These are phyloP conservation scores for Annulohypoxylon moriforme DNA, from an alignment of 495 filamentous ascomycete species.

Conservation along the genomic window DNA sequence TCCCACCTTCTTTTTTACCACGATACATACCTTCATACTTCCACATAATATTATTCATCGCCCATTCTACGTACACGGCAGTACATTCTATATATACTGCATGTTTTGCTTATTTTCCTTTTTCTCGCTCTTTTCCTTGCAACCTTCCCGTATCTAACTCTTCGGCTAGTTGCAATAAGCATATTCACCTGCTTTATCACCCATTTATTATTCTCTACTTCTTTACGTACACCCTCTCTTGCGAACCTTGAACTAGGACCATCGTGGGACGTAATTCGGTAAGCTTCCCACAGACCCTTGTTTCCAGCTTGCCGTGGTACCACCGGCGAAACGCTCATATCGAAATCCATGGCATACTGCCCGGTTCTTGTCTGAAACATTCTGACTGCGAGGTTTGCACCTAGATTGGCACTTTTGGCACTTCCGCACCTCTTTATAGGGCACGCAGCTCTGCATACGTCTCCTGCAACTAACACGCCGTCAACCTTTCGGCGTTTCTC, in stretches of 20 bases:
- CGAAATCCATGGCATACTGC: constrained; percentile 33
- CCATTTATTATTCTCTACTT: not conserved
- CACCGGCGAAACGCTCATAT: constrained; percentile 47
- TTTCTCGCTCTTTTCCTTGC: constrained; percentile 16
- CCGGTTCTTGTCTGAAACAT: constrained; percentile 41
- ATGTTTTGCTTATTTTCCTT: constrained; percentile 18
- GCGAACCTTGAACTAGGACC: constrained; percentile 24
- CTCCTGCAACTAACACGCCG: constrained; percentile 39
- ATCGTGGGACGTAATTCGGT: constrained; percentile 46
- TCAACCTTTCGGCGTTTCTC: constrained; percentile 48
- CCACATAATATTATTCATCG: constrained; percentile 17
- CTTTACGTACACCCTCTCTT: constrained; percentile 11
- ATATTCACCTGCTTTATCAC: constrained; percentile 15
- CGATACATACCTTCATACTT: too few relatives aligned
- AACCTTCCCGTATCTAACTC: constrained; percentile 10
- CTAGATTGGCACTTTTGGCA: constrained; percentile 34
- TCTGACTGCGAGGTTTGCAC: constrained; percentile 44
- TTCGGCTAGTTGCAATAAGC: constrained; percentile 5
- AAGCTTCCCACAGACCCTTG: constrained; percentile 42
- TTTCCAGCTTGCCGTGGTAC: constrained; percentile 41
- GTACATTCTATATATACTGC: constrained; percentile 12
- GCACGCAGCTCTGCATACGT: constrained; percentile 33
- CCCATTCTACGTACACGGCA: constrained; percentile 20
- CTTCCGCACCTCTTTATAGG: constrained; percentile 39
- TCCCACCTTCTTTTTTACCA: constrained; percentile 38